Conservation (phyloP, 1,139 yeast species). For the Pneumocystis jirovecii region DNA sequence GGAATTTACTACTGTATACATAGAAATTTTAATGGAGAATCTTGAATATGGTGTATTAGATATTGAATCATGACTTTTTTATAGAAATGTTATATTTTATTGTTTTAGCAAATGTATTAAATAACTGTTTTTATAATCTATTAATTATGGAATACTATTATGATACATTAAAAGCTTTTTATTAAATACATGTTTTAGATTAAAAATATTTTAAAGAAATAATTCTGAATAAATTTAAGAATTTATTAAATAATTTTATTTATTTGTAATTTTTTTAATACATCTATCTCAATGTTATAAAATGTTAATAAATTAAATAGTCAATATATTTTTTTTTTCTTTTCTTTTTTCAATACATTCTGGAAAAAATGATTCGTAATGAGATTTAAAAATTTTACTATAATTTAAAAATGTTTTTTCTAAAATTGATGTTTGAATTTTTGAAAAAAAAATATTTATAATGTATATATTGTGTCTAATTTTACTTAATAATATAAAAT, state of each 20-base stretch:
- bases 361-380: neutral
- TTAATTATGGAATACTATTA: too few relatives aligned
- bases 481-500: neutral
- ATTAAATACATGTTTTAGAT: too few relatives aligned
- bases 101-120: neutral
- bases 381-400: neutral
- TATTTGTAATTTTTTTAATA: neutral
- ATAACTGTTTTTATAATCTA: neutral
- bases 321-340: neutral
- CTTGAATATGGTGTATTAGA: neutral
- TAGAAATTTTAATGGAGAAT: neutral
- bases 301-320: neutral
- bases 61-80: neutral
- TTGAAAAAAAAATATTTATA: neutral
- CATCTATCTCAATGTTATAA: neutral
- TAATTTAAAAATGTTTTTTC: neutral
- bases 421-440: neutral
- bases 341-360: neutral
- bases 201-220: neutral
- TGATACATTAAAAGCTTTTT: too few relatives aligned
- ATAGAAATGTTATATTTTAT: neutral
- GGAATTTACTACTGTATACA: neutral
- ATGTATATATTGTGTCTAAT: neutral
- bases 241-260: neutral
- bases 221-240: neutral